phyloP scores from a whole-genome alignment of 1,139 yeast genomes.

The Suhomyces atakaporum region DNA sequence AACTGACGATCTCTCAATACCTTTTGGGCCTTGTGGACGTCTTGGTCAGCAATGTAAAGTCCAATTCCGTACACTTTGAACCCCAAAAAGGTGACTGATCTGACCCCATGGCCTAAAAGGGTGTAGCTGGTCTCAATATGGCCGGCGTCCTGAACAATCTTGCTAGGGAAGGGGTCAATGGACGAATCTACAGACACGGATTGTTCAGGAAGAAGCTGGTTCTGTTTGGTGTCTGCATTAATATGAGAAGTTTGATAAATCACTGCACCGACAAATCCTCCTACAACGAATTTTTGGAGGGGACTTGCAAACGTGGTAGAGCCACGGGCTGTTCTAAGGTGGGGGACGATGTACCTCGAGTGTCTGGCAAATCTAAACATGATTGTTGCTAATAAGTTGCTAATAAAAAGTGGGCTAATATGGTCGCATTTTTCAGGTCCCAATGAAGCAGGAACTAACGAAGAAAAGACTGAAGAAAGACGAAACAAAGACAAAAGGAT shows the following conservation, averaged over 20 bases:
- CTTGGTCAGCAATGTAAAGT: slow-evolving; percentile 66
- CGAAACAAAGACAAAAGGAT: too few species aligned
- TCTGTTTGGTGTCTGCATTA: slow-evolving; percentile 5
- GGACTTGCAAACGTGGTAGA: slow-evolving; percentile 1
- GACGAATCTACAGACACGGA: slow-evolving; percentile 49
- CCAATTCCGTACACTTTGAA: slow-evolving; percentile 89
- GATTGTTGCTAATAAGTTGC: not conserved
- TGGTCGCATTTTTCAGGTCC: too few species aligned
- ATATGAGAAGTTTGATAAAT: not conserved
- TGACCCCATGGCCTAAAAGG: slow-evolving; percentile 75
- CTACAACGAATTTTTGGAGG: slow-evolving; percentile 1
- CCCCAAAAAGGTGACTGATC: slow-evolving; percentile 79
- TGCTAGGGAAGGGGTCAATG: slow-evolving; percentile 53
- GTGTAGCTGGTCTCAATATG: slow-evolving; percentile 35
- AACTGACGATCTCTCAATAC: slow-evolving; percentile 32
- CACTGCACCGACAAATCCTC: slow-evolving; percentile 2
- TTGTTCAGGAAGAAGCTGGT: slow-evolving; percentile 8
- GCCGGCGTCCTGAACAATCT: slow-evolving; percentile 24
- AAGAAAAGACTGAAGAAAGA: too few species aligned
- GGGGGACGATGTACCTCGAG: too few species aligned
- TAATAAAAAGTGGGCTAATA: not conserved
- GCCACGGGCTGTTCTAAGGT: too few species aligned
- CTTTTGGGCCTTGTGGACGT: slow-evolving; percentile 46
- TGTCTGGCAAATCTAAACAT: slow-evolving; percentile 14
- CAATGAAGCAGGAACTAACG: too few species aligned